Conservation (phyloP, 805 yeast species). For the Cyberlindnera euphorbiiphila region DNA sequence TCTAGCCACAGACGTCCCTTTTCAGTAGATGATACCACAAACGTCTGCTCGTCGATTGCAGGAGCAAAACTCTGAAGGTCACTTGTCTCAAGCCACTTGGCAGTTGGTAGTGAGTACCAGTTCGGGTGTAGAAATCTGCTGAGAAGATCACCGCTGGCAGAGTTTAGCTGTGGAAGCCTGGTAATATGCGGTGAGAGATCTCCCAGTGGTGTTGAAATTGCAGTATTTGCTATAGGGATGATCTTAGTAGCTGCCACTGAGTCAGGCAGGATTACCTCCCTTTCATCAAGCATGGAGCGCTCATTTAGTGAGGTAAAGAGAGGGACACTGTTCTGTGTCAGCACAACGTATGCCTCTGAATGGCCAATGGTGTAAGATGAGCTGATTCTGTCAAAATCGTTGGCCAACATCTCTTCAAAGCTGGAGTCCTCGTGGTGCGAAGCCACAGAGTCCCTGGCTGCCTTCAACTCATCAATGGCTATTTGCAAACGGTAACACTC, state of each 20-base stretch:
- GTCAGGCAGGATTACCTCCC: conserved; percentile 64
- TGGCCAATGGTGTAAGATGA: conserved; percentile 46
- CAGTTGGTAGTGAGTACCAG: conserved; percentile 60
- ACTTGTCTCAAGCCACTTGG: conserved; percentile 58
- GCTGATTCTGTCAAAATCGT: conserved; percentile 60
- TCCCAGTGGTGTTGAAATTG: conserved; percentile 27
- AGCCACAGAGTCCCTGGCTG: conserved; percentile 8
- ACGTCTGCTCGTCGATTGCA: conserved; percentile 51
- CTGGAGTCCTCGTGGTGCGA: conserved; percentile 24
- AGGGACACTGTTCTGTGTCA: conserved; percentile 65
- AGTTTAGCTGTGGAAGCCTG: conserved; percentile 18
- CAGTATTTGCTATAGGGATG: conserved; percentile 43
- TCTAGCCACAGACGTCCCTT: conserved; percentile 52
- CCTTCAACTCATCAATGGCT: conserved; percentile 13
- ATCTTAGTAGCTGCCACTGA: conserved; percentile 65
- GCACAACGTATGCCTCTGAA: conserved; percentile 61
- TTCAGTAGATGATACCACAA: conserved; percentile 48
- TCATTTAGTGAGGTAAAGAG: conserved; percentile 71
- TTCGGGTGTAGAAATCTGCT: conserved; percentile 54
- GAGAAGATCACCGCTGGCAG: conserved; percentile 47
- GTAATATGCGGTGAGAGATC: conserved; percentile 25
- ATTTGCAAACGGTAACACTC: conserved; percentile 46
- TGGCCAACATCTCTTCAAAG: conserved; percentile 37
- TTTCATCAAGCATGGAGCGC: conserved; percentile 71
- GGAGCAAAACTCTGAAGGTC: conserved; percentile 63